phyloP scores from a whole-genome alignment of 2,329 filamentous ascomycete species.

The Trichoderma harzianum region DNA sequence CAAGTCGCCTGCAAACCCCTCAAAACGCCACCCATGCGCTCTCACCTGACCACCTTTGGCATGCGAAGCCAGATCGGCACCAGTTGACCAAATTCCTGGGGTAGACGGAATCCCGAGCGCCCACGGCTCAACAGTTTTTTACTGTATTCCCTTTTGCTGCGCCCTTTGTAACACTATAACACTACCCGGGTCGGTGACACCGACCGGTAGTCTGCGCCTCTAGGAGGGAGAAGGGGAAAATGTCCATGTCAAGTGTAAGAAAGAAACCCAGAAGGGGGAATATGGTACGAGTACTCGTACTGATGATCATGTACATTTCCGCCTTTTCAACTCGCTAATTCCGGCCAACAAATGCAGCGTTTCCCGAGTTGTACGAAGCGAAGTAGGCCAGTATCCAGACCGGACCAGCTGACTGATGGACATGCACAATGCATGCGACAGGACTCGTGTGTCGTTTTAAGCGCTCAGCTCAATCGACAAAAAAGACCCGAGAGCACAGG shows the following conservation, averaged over 20 bases:
- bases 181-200: neutral
- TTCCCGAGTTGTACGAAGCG: neutral
- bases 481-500: neutral
- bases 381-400: neutral
- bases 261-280: too few species aligned
- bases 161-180: neutral
- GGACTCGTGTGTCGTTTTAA: neutral
- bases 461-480: neutral
- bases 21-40: conserved; percentile 7
- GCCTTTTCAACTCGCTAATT: neutral
- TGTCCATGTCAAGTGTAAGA: neutral
- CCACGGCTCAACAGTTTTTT: neutral
- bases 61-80: conserved; percentile 15
- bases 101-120: neutral
- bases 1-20: neutral
- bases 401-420: neutral
- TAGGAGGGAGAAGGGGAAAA: neutral
- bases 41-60: conserved; percentile 11
- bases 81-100: conserved; percentile 3
- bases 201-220: neutral
- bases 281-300: too few species aligned
- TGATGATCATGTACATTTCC: neutral
- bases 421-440: neutral
- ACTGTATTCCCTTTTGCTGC: neutral
- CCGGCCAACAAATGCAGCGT: neutral